These are phyloP conservation scores for Xylariaceae sp. DNA, from an alignment of 2,329 filamentous ascomycete species.

Conservation along the genomic window DNA sequence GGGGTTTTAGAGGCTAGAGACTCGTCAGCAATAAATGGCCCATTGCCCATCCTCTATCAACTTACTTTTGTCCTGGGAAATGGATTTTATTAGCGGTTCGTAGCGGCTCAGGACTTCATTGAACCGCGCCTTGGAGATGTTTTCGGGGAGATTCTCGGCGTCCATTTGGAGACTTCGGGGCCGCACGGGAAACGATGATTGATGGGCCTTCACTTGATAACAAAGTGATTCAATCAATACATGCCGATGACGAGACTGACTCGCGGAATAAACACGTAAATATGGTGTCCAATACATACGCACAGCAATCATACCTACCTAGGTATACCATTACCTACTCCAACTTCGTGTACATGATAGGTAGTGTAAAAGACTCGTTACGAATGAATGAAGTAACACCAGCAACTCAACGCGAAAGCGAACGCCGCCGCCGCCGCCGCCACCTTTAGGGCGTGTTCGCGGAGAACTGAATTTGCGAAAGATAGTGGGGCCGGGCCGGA, in stretches of 20 bases:
- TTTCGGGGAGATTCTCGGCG: slow-evolving; percentile 18
- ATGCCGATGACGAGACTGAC: neutral
- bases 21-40: slow-evolving; percentile 1
- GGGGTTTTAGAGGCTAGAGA: slow-evolving; percentile 42
- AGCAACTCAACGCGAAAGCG: too few relatives aligned
- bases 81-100: slow-evolving; percentile 34
- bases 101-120: slow-evolving; percentile 35
- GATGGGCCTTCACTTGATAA: neutral
- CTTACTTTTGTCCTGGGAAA: slow-evolving; percentile 43
- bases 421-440: too few relatives aligned
- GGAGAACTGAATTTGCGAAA: too few relatives aligned
- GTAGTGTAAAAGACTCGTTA: too few relatives aligned
- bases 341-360: too few relatives aligned
- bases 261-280: neutral
- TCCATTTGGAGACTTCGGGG: neutral
- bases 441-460: too few relatives aligned
- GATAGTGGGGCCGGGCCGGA: too few relatives aligned
- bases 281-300: too few relatives aligned
- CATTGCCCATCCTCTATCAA: slow-evolving; percentile 7
- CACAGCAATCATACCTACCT: too few relatives aligned
- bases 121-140: slow-evolving; percentile 34
- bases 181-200: neutral
- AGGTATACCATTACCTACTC: too few relatives aligned
- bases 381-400: too few relatives aligned
- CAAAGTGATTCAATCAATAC: neutral